A percentile compares a stretch with the other conserved stretches of the same genome.
These are phyloP conservation scores for Pezicula carpinea DNA, from an alignment of 2,329 filamentous ascomycete species.

Conservation along the genomic window DNA sequence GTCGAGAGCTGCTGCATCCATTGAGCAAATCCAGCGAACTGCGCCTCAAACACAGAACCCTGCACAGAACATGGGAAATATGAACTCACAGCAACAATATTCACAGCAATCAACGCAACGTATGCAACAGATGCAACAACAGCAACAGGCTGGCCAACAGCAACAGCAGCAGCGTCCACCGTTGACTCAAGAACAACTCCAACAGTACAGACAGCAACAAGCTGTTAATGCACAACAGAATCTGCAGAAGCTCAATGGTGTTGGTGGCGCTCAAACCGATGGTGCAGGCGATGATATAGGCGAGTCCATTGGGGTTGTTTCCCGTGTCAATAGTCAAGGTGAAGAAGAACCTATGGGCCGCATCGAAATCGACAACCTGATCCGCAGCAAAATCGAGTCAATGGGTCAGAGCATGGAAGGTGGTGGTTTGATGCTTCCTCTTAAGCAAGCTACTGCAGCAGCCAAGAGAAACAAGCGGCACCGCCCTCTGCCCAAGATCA, in stretches of 20 bases:
- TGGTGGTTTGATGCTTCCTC: conserved; percentile 69
- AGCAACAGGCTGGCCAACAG: too few species aligned
- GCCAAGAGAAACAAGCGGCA: conserved; percentile 33
- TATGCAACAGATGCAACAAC: conserved; percentile 8
- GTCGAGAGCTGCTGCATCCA: conserved; percentile 58
- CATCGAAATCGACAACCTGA: conserved; percentile 61
- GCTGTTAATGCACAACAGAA: conserved; percentile 13
- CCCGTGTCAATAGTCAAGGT: conserved; percentile 50
- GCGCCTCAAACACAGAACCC: conserved; percentile 21
- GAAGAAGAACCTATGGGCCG: conserved; percentile 52
- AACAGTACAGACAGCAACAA: neutral
- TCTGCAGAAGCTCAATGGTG: conserved; percentile 29
- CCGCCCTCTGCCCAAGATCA: conserved; percentile 8
- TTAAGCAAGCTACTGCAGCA: conserved; percentile 36
- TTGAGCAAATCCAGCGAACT: conserved; percentile 51
- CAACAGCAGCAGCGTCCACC: too few species aligned
- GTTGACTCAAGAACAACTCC: too few species aligned
- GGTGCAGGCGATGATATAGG: conserved; percentile 60
- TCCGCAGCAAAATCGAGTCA: conserved; percentile 63
- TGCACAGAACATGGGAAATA: conserved; percentile 6
- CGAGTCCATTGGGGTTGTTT: conserved; percentile 49
- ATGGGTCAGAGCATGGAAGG: conserved; percentile 67
- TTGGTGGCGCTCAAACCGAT: conserved; percentile 64
- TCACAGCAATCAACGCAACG: conserved; percentile 31
- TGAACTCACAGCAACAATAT: conserved; percentile 30